Evolutionary conservation across 768 basidiomycete genomes (phyloP), one percentile per base, ranked within the genome.

Genomic region (Termitomyces titanicus): DNA sequence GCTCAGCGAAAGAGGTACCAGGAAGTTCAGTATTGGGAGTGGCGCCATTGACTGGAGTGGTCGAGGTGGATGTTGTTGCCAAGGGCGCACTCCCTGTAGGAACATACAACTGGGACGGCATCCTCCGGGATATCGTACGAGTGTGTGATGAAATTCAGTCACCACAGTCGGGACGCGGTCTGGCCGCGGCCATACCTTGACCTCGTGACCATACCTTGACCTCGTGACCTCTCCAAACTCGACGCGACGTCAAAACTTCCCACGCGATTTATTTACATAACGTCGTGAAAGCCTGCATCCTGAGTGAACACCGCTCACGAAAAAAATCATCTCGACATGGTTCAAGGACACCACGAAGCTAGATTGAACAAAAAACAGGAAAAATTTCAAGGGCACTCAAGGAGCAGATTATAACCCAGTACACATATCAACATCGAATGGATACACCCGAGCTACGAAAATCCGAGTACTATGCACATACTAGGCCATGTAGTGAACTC

Each of bases 1-100:
- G 65, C 33, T 79, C 75, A 12, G 72, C 66, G 53, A 77, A 71
- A 5, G 70, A 66, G 57, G 57, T 49, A 42, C 68, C 63, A 57
- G 62, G 60, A 34, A 53, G 49, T 37, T 56, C 62, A 27, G 53
- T 56, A 33, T 46, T 47, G 12, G 53, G 18, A 49, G 46, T 20
- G 15, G 34, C 40, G 18, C 52, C 39, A 58, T 69, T 70, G 56
- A 70, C 66, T 29, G 68, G 54, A 8, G 69, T 69, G 5, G 53
- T 46, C 7, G 66, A 63, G n/a, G 68, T 58, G 40, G 66, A 61
- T 5, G 63, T 54, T 8, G 63, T 63, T 25, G 59, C 54, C 49
- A 58, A 60, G 33, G 64, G 61, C 45, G 58, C 52, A 53, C 59
- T 60, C 5, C 50, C 48, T 15, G 58, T 39, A 45, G 63, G 59